A percentile compares a stretch with the other conserved stretches of the same genome.
These are phyloP conservation scores for Bromus sterilis DNA, from an alignment of 176 grass and related monocot species.

Conservation along the genomic window DNA sequence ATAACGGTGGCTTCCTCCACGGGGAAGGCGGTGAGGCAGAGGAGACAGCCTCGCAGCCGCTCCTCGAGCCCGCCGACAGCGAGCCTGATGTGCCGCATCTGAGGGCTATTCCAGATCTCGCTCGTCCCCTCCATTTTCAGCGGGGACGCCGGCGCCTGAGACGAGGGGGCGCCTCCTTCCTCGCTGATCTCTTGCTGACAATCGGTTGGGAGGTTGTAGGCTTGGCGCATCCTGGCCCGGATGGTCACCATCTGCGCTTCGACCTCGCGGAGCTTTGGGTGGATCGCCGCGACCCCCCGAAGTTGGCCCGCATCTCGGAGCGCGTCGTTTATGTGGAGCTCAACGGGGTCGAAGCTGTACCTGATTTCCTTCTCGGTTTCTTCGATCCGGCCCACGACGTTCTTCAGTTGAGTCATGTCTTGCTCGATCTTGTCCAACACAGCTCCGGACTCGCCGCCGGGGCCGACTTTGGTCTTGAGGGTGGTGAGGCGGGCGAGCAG, in stretches of 20 bases:
- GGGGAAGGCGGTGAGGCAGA: slow-evolving; percentile 46
- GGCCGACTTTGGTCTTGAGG: too few species aligned
- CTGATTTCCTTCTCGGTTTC: background rate
- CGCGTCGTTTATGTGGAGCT: slow-evolving; percentile 2
- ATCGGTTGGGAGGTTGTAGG: background rate
- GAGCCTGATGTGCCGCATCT: slow-evolving; percentile 6
- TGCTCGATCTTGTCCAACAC: background rate
- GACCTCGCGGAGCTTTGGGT: background rate
- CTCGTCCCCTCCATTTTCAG: background rate
- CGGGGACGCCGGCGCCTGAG: too few species aligned
- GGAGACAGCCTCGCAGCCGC: background rate
- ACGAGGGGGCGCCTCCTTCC: too few species aligned
- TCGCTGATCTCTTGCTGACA: too few species aligned
- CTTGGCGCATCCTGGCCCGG: background rate
- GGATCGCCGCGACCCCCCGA: background rate
- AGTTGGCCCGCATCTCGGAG: background rate
- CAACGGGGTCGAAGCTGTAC: slow-evolving; percentile 10
- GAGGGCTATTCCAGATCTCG: background rate
- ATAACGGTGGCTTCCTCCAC: slow-evolving; percentile 21
- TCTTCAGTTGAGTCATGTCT: background rate
- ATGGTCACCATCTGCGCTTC: background rate
- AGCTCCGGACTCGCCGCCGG: background rate
- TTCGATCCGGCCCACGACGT: background rate
- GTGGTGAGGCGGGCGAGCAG: too few species aligned
- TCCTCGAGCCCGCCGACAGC: slow-evolving; percentile 10